phyloP scores from a whole-genome alignment of 2,329 filamentous ascomycete species.

The Aureobasidium sp. region DNA sequence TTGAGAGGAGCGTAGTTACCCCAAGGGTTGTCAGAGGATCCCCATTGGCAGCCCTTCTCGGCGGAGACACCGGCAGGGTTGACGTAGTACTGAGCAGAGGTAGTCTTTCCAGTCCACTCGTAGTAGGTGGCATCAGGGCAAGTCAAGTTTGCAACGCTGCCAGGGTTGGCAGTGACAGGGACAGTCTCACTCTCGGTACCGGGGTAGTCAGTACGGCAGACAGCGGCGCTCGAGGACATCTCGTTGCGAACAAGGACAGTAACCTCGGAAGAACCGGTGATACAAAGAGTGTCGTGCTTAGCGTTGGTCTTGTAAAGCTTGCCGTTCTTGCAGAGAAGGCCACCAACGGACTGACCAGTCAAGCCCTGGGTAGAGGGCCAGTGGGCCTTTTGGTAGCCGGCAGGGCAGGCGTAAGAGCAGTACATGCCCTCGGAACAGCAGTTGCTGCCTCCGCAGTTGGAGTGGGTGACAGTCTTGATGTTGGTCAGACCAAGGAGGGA shows the following conservation, averaged over 20 bases:
- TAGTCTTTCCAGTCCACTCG: constrained; percentile 62
- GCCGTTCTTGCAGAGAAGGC: constrained; percentile 70
- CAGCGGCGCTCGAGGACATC: constrained; percentile 54
- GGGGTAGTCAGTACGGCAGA: constrained; percentile 96
- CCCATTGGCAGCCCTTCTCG: constrained; percentile 70
- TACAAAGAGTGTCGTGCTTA: constrained; percentile 62
- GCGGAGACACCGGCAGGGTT: constrained; percentile 67
- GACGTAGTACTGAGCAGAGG: constrained; percentile 94
- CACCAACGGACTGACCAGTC: constrained; percentile 79
- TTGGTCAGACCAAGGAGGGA: constrained; percentile 31
- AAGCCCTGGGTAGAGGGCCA: constrained; percentile 73
- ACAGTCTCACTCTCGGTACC: constrained; percentile 84
- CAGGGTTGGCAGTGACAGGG: constrained; percentile 56
- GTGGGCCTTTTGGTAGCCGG: constrained; percentile 85
- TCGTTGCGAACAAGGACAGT: constrained; percentile 66
- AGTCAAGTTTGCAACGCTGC: constrained; percentile 54
- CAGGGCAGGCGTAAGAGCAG: constrained; percentile 91
- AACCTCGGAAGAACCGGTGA: constrained; percentile 55
- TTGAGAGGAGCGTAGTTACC: constrained; percentile 87
- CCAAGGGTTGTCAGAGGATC: constrained; percentile 45
- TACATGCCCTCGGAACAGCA: constrained; percentile 56
- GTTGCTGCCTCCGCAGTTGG: constrained; percentile 45
- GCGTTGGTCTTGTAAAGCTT: constrained; percentile 70
- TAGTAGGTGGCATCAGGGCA: constrained; percentile 75
- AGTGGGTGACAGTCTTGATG: constrained; percentile 59